A percentile compares a stretch with the other conserved stretches of the same genome.
Conservation (phyloP, 129 eudicot species). For the Lactuca saligna region DNA sequence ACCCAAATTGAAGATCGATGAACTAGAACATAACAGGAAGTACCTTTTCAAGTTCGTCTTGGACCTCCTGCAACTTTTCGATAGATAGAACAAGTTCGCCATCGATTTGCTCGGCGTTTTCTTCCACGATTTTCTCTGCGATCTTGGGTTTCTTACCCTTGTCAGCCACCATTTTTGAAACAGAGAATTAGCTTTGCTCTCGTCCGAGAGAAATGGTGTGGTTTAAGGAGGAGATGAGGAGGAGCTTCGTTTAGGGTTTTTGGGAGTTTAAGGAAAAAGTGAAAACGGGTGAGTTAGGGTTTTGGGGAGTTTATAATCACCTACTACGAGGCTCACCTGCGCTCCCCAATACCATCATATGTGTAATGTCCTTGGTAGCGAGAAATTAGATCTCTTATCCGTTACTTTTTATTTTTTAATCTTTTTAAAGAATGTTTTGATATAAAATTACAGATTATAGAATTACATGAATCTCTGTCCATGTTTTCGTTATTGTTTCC, state of each 20-base stretch:
- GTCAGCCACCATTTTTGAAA: constrained; percentile 56
- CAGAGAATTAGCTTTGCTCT: background rate
- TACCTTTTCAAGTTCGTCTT: constrained; percentile 90
- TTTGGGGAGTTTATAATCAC: constrained; percentile 19
- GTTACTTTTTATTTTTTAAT: background rate
- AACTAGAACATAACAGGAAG: background rate
- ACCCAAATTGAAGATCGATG: background rate
- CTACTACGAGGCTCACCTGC: constrained; percentile 13
- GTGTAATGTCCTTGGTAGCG: background rate
- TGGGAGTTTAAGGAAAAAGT: constrained; percentile 3
- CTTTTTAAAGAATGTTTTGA: background rate
- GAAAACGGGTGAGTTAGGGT: constrained; percentile 29
- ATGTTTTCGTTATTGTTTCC: no score
- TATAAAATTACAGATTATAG: no score
- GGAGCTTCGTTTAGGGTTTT: constrained; percentile 29
- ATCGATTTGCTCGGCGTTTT: constrained; percentile 48
- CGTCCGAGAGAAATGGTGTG: background rate
- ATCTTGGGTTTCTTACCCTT: constrained; percentile 75
- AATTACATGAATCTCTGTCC: no score
- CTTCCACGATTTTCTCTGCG: constrained; percentile 52
- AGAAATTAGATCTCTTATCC: background rate
- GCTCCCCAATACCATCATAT: background rate
- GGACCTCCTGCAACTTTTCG: constrained; percentile 83
- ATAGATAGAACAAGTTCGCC: constrained; percentile 58
- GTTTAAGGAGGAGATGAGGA: background rate